Evolutionary conservation across 257 asterid species (phyloP), one percentile per base, ranked within the genome.

Genomic region (Fraxinus anomala): DNA sequence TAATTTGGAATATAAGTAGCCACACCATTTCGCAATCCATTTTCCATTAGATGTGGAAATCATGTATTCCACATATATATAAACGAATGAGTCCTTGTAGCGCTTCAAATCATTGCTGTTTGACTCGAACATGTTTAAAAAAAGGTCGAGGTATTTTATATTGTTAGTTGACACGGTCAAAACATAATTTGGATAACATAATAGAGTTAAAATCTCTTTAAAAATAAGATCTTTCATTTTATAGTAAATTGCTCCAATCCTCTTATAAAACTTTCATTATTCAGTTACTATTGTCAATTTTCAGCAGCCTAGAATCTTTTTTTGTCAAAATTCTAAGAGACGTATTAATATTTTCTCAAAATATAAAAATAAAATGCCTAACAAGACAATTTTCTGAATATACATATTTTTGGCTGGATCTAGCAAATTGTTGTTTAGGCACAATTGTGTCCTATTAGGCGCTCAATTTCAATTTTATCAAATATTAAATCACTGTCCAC

Each of bases 331-430:
- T 61, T 10, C 10, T 11, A 23, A 9, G 68, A 21, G 68, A 56
- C 26, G 68, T 10, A 61, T 23, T 17, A 54, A 51, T 16, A 54
- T 54, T 19, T 24, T 26, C 69, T 61, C 16, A 23, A 24, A 63
- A 63, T 24, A 23, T 24, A 10, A 24, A 63, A 63, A 24, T 0
- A 3, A 63, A 63, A 24, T 63, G 69, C 34, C 69, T 11, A 26
- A 63, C 69, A 63, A 63, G 69, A 63, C 69, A 63, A 63, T 8
- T n/a, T 56, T 56, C 66, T 19, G 66, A 63, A 63, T 11, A 23
- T 54, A 24, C 26, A 9, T 21, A 54, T 6, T 54, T 54, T 19
- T 54, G 8, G 65, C 24, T 1, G 65, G 24, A 54, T 54, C 65
- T 19, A 59, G 67, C 67, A 21, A 59, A 59, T n/a, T 59, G 28